These are phyloP conservation scores for Tilletia horrida DNA, from an alignment of 1,284 basidiomycete genomes.

Conservation along the genomic window DNA sequence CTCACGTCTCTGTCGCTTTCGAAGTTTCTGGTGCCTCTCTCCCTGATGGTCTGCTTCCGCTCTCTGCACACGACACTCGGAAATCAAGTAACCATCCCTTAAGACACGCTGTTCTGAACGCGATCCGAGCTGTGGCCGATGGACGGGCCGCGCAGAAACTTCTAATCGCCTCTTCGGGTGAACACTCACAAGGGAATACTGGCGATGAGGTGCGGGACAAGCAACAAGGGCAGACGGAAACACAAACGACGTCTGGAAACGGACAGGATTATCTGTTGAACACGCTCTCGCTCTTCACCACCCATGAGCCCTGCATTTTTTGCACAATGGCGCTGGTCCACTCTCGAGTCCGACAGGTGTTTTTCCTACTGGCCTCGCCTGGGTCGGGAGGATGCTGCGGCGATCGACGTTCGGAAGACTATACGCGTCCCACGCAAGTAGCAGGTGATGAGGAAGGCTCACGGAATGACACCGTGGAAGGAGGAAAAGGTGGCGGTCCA, in stretches of 20 bases:
- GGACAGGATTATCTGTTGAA: conserved; percentile 52
- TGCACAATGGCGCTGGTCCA: conserved; percentile 53
- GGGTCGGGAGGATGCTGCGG: conserved; percentile 48
- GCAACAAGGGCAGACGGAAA: background rate
- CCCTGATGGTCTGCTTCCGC: background rate
- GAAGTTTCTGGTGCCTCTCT: conserved; percentile 18
- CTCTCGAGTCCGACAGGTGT: conserved; percentile 42
- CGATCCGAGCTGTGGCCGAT: conserved; percentile 32
- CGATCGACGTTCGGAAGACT: background rate
- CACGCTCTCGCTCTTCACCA: conserved; percentile 40
- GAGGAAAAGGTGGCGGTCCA: conserved; percentile 40
- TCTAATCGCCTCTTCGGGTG: conserved; percentile 1
- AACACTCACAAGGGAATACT: background rate
- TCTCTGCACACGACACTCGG: conserved; percentile 39
- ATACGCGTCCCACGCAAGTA: background rate
- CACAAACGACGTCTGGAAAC: conserved; percentile 28
- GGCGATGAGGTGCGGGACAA: background rate
- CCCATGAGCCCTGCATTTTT: conserved; percentile 52
- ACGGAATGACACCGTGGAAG: conserved; percentile 23
- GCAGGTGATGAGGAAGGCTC: conserved; percentile 3
- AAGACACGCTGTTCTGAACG: conserved; percentile 45
- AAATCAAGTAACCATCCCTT: conserved; percentile 38
- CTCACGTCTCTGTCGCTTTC: conserved; percentile 36
- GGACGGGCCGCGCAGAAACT: conserved; percentile 19
- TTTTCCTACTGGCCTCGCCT: conserved; percentile 42